Evolutionary conservation across 2,329 filamentous ascomycete genomes (phyloP), one percentile per base, ranked within the genome.

Genomic region (Talaromyces atroroseus): DNA sequence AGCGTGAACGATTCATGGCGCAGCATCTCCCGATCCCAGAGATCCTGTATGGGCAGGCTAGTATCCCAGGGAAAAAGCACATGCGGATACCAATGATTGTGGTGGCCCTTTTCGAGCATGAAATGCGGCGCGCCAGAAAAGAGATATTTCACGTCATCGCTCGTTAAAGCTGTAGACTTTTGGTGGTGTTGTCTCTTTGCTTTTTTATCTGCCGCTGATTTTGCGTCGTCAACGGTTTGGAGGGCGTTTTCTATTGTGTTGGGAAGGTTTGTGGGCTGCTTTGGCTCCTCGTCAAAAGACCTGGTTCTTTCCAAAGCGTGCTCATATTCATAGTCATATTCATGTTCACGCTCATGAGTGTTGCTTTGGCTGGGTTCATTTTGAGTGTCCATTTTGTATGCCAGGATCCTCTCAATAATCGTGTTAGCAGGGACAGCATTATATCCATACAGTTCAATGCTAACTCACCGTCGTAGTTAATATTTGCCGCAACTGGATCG

Each of bases 61-160:
- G 70, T 65, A 61, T 76, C 72, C 69, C 74, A 76, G 1, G 74
- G 75, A 42, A 76, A 77, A 23, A 76, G 69, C 1, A 74, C 69
- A 54, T 76, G 73, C 8, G 74, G 74, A 60, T 74, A 75, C 64
- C 64, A 76, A 16, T 66, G 66, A 21, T 66, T 65, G 56, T 73
- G 65, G 38, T 66, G 68, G 16, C 74, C 74, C 48, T 68, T 72
- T 57, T 76, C 74, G n/a, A 76, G 67, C 24, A 75, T 63, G 58
- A 76, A 77, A 58, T 75, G 74, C 5, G 74, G 74, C 0, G 74
- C 73, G 1, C 74, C 74, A 1, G 72, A 76, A 45, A 77, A 71
- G 8, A 77, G 63, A 20, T 65, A 63, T 54, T 73, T 71, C 44
- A 75, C 61, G n/a, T 76, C 74, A 34, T 69, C 64, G 44, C 68